These are phyloP conservation scores for Neoarthrinium moseri DNA, from an alignment of 2,329 filamentous ascomycete species.

Conservation along the genomic window DNA sequence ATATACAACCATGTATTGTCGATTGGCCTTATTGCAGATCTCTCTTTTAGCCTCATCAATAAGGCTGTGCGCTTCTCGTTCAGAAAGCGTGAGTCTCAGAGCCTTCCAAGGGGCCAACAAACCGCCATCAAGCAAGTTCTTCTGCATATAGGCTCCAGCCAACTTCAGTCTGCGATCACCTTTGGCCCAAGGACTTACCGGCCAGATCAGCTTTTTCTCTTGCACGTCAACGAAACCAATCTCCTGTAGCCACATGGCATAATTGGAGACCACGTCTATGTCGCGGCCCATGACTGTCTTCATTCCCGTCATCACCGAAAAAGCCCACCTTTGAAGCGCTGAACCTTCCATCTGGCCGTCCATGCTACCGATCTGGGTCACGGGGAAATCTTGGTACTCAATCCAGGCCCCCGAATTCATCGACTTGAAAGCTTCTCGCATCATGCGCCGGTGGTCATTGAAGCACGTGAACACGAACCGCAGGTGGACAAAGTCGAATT, in stretches of 20 bases:
- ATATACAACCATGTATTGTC: no score
- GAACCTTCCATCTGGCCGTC: conserved; percentile 1
- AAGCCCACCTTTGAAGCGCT: conserved; percentile 3
- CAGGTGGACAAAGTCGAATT: conserved; percentile 9
- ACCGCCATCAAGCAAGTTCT: no score
- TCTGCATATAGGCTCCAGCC: conserved; percentile 5
- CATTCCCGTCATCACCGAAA: not conserved
- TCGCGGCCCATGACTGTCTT: conserved; percentile 6
- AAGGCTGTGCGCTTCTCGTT: no score
- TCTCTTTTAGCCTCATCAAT: no score
- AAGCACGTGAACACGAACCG: conserved; percentile 10
- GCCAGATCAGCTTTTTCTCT: conserved; percentile 1
- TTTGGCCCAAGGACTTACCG: conserved; percentile 1
- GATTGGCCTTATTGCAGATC: no score
- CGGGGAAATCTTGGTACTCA: conserved; percentile 7
- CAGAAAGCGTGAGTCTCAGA: no score
- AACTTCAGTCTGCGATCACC: not conserved
- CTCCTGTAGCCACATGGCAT: conserved; percentile 8
- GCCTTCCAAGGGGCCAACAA: no score
- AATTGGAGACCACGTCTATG: not conserved
- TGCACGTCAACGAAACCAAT: conserved; percentile 8
- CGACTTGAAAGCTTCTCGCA: conserved; percentile 8
- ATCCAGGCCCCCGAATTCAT: conserved; percentile 8
- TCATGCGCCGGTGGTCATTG: conserved; percentile 4
- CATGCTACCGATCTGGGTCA: not conserved